Evolutionary conservation across 345 rosid species (phyloP).

Genomic region (Populus alba): DNA sequence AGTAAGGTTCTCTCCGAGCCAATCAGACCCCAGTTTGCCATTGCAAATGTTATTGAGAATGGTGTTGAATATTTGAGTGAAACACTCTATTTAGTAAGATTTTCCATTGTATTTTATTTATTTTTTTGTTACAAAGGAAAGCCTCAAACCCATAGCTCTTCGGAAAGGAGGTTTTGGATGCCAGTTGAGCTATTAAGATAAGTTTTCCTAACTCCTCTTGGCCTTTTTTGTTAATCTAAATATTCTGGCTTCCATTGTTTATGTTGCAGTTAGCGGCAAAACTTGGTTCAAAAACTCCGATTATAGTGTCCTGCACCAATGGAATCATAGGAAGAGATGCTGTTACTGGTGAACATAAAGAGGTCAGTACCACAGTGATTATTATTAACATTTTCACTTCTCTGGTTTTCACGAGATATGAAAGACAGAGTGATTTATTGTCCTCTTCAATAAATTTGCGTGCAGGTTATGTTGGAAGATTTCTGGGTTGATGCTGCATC

Average conservation of each 20-base stretch:
- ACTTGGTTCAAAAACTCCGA: conserved; percentile 43
- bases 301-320: conserved; percentile 33
- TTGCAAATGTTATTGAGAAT: conserved; percentile 30
- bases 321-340: conserved; percentile 63
- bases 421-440: too few relatives aligned
- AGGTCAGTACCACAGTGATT: conserved; percentile 38
- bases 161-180: too few relatives aligned
- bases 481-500: conserved; percentile 1
- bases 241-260: too few relatives aligned
- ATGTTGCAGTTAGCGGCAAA: conserved; percentile 32
- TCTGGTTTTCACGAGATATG: too few relatives aligned
- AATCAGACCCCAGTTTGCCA: conserved; percentile 58
- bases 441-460: neutral
- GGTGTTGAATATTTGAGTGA: conserved; percentile 6
- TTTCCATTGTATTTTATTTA: too few relatives aligned
- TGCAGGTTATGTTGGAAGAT: conserved; percentile 40
- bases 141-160: too few relatives aligned
- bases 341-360: conserved; percentile 41
- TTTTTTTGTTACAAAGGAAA: too few relatives aligned
- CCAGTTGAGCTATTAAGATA: too few relatives aligned
- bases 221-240: neutral
- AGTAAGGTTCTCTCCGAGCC: conserved; percentile 60
- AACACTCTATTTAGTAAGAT: conserved; percentile 29
- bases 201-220: neutral
- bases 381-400: too few relatives aligned